Percentiles rank a stretch among this genome's conserved stretches.
Evolutionary conservation across 2,329 filamentous ascomycete species (phyloP).

Genomic region (Akanthomyces dipterigenus): DNA sequence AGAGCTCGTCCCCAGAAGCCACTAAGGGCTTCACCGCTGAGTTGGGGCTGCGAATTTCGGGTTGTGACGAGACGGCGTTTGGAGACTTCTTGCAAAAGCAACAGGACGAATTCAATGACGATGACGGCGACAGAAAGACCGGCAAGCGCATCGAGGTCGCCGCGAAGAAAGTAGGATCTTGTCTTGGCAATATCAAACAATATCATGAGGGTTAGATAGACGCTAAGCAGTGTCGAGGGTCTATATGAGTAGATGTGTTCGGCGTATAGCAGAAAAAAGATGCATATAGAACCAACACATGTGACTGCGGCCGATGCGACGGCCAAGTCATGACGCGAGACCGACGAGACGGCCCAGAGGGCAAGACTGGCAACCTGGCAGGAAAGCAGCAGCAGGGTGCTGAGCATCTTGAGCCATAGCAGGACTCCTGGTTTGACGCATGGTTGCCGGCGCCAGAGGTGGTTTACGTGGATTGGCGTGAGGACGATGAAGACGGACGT

Average conservation of each 20-base stretch:
- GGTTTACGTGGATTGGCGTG: conserved; percentile 5
- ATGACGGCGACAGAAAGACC: conserved; percentile 22
- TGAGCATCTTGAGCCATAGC: conserved; percentile 20
- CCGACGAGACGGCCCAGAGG: conserved; percentile 21
- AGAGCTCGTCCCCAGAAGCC: conserved; percentile 16
- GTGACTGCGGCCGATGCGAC: conserved; percentile 23
- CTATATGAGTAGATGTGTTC: conserved; percentile 27
- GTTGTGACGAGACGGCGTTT: conserved; percentile 18
- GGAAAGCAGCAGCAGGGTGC: fast-evolving
- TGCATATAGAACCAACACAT: conserved; percentile 21
- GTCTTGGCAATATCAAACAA: conserved; percentile 27
- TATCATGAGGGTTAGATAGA: conserved; percentile 26
- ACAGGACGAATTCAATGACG: conserved; percentile 21
- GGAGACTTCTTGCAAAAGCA: conserved; percentile 26
- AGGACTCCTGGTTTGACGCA: conserved; percentile 11
- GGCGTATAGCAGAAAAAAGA: conserved; percentile 24
- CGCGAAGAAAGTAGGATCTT: conserved; percentile 28
- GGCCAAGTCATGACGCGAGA: conserved; percentile 19
- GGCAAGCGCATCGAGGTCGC: conserved; percentile 18
- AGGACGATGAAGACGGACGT: conserved; percentile 14
- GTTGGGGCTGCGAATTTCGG: background rate
- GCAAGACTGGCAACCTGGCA: conserved; percentile 21
- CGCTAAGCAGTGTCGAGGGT: conserved; percentile 26
- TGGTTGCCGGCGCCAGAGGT: conserved; percentile 1
- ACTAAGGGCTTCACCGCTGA: conserved; percentile 18